phyloP scores from a whole-genome alignment of 1,139 yeast genomes.

The Zygosaccharomyces pseudobailii region DNA sequence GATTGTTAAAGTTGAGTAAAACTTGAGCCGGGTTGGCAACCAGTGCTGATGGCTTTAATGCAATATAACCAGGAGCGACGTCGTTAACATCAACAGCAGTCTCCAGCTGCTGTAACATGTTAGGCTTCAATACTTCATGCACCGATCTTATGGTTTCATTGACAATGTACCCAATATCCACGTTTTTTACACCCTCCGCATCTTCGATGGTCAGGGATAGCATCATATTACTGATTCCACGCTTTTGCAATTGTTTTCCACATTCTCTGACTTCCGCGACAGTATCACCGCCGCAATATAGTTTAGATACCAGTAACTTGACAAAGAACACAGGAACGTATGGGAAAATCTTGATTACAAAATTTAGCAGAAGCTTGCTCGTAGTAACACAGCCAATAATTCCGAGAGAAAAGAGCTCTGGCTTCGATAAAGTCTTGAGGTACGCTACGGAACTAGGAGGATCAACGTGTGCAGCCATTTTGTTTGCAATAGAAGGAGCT shows the following conservation, averaged over 20 bases:
- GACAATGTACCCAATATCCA: constrained; percentile 62
- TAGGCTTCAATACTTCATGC: constrained; percentile 66
- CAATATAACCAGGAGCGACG: constrained; percentile 77
- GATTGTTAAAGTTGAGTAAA: constrained; percentile 53
- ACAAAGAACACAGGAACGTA: constrained; percentile 68
- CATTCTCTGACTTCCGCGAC: constrained; percentile 63
- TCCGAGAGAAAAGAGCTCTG: constrained; percentile 51
- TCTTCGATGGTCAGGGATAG: constrained; percentile 89
- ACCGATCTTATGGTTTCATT: constrained; percentile 64
- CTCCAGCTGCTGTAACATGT: constrained; percentile 49
- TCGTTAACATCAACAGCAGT: constrained; percentile 51
- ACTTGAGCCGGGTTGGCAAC: constrained; percentile 71
- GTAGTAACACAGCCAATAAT: constrained; percentile 65
- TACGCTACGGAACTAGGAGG: constrained; percentile 30
- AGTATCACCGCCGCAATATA: constrained; percentile 90
- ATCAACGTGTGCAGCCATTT: constrained; percentile 3
- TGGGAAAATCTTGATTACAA: constrained; percentile 66
- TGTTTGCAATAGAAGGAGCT: background rate
- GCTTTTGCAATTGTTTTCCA: constrained; percentile 57
- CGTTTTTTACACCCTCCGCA: constrained; percentile 65
- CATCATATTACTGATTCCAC: constrained; percentile 94
- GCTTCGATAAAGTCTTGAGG: constrained; percentile 35
- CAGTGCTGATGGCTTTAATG: constrained; percentile 90
- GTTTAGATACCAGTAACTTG: constrained; percentile 68
- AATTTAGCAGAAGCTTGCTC: constrained; percentile 54